Conservation (phyloP, 176 grass and related monocot genomes). For the Oryza officinalis region DNA sequence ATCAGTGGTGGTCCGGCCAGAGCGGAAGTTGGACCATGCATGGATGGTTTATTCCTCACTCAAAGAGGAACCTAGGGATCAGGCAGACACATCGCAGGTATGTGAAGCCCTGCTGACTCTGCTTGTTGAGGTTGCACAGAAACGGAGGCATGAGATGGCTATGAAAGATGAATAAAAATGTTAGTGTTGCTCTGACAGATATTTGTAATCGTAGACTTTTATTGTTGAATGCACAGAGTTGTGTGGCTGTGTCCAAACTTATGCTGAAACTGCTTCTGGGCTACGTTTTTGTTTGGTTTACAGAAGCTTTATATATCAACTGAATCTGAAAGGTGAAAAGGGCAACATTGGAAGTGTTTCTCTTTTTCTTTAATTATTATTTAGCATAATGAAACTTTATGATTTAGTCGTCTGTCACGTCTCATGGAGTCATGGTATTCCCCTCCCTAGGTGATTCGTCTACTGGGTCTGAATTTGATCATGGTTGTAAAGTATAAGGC, state of each 20-base stretch:
- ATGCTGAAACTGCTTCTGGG: constrained; percentile 18
- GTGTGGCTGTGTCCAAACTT: background rate
- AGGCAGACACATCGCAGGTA: constrained; percentile 76
- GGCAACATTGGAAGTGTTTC: background rate
- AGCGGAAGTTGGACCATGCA: constrained; percentile 76
- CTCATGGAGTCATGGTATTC: constrained; percentile 15
- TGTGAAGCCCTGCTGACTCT: constrained; percentile 86
- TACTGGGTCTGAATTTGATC: background rate
- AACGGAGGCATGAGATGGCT: constrained; percentile 65
- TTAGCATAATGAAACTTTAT: background rate
- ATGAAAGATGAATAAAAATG: constrained; percentile 78
- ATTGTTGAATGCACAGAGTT: constrained; percentile 15
- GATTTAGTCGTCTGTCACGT: background rate
- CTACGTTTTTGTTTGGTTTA: constrained; percentile 13
- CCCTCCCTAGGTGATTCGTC: background rate
- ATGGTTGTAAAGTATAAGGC: background rate
- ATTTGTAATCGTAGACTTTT: background rate
- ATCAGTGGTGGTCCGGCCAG: constrained; percentile 65
- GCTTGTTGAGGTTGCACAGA: constrained; percentile 72
- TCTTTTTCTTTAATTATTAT: too few relatives aligned
- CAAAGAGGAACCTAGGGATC: constrained; percentile 58
- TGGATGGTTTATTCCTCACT: constrained; percentile 93
- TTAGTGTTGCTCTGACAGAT: constrained; percentile 10
- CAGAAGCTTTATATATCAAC: constrained; percentile 26
- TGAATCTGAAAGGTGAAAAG: constrained; percentile 10